phyloP scores from a whole-genome alignment of 148 eudicot species.

The Pouteria glomerata region DNA sequence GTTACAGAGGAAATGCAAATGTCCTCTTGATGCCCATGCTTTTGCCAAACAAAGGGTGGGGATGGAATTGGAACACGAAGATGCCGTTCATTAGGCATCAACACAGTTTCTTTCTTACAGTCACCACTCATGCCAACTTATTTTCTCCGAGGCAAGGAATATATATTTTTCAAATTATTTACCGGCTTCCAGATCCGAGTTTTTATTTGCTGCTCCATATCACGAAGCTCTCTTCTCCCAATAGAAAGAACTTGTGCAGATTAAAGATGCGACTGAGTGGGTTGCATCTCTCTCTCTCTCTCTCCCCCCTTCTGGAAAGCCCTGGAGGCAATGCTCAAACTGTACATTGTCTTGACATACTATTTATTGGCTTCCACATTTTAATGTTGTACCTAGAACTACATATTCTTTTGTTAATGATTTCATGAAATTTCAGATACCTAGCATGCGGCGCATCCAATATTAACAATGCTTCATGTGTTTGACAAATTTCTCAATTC shows the following conservation, averaged over 20 bases:
- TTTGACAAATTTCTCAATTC: neutral
- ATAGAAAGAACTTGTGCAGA: neutral
- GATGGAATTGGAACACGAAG: constrained; percentile 35
- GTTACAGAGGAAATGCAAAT: constrained; percentile 55
- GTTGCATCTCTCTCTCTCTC: too few relatives aligned
- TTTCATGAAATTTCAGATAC: neutral
- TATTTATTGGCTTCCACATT: neutral
- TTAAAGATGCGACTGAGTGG: neutral
- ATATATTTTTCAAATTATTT: neutral
- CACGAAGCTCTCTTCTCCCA: neutral
- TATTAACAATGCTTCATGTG: neutral
- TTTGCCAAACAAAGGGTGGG: constrained; percentile 27
- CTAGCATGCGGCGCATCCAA: neutral
- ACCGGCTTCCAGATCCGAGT: neutral
- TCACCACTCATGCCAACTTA: constrained; percentile 2
- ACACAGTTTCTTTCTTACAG: neutral
- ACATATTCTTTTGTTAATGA: neutral
- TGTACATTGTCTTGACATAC: neutral
- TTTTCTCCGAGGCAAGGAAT: neutral
- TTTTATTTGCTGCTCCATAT: neutral
- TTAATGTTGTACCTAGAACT: neutral
- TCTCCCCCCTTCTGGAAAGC: too few relatives aligned
- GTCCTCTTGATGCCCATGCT: constrained; percentile 34
- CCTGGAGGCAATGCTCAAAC: neutral
- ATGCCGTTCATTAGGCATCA: constrained; percentile 30